A percentile compares a stretch with the other conserved stretches of the same genome.
Conservation (phyloP, 495 filamentous ascomycete genomes). For the Sporormia fimetaria region DNA sequence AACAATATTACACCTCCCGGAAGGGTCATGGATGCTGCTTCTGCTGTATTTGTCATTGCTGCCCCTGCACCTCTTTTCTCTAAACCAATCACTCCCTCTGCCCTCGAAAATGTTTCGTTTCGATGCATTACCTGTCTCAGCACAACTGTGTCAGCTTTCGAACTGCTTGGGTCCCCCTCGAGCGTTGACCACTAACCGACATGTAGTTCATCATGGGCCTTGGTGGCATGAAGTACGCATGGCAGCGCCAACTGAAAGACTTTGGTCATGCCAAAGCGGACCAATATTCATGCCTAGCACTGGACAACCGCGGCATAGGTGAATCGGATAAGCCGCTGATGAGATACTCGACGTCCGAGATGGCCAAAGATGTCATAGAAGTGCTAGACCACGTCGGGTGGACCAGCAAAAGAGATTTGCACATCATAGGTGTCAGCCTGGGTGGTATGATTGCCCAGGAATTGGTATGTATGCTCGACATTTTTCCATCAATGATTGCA, state of each 20-base stretch:
- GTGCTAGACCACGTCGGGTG: conserved; percentile 57
- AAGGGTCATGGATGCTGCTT: conserved; percentile 13
- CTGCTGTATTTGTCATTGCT: conserved; percentile 30
- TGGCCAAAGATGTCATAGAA: conserved; percentile 64
- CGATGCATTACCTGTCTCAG: conserved; percentile 21
- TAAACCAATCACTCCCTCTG: conserved; percentile 9
- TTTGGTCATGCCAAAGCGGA: conserved; percentile 59
- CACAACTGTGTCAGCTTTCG: conserved; percentile 1
- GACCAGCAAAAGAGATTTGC: conserved; percentile 47
- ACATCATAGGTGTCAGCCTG: conserved; percentile 65
- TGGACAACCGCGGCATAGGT: conserved; percentile 75
- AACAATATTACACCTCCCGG: conserved; percentile 4
- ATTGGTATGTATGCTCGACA: conserved; percentile 35
- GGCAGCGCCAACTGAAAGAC: conserved; percentile 66
- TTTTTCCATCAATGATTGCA: conserved; percentile 3
- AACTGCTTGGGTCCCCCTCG: background rate
- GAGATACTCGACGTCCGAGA: conserved; percentile 61
- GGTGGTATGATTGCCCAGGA: conserved; percentile 89
- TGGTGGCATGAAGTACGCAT: conserved; percentile 37
- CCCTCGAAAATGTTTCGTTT: conserved; percentile 22
- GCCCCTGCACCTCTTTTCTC: background rate
- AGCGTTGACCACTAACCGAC: conserved; percentile 12
- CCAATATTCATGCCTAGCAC: conserved; percentile 57
- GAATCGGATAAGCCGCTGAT: conserved; percentile 59
- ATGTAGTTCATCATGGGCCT: conserved; percentile 39